phyloP scores from a whole-genome alignment of 1,284 basidiomycete genomes.

The Boletus sp. region DNA sequence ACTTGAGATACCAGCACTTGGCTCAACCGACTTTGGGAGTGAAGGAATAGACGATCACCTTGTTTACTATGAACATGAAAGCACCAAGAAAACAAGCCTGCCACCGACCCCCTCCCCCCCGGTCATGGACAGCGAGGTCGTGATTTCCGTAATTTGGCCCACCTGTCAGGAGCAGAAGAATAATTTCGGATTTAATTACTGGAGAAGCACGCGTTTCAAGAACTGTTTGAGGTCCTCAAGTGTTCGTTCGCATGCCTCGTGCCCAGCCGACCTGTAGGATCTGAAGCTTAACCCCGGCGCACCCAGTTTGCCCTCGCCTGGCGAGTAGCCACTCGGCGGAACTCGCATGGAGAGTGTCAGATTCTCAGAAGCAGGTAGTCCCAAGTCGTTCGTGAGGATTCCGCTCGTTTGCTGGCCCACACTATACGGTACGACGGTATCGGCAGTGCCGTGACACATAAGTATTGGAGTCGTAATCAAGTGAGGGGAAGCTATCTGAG shows the following conservation, averaged over 20 bases:
- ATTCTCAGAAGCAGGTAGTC: conserved; percentile 39
- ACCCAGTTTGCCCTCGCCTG: conserved; percentile 24
- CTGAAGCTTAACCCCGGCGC: conserved; percentile 55
- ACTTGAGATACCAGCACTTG: not conserved
- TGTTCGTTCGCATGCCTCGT: conserved; percentile 64
- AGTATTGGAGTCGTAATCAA: conserved; percentile 71
- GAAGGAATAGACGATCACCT: not conserved
- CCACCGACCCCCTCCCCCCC: not conserved
- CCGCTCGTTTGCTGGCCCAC: conserved; percentile 50
- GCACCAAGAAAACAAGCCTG: not conserved
- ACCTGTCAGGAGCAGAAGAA: not conserved
- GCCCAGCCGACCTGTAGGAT: conserved; percentile 56
- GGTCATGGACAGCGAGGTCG: not conserved
- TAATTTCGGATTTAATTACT: conserved; percentile 2
- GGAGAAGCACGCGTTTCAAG: conserved; percentile 51
- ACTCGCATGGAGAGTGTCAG: conserved; percentile 25
- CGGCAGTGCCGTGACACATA: conserved; percentile 82
- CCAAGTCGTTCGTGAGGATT: conserved; percentile 48
- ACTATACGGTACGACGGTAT: conserved; percentile 64
- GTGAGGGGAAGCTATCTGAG: conserved; percentile 54
- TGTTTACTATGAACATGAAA: not conserved
- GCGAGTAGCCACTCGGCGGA: conserved; percentile 23
- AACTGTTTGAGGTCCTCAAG: conserved; percentile 54
- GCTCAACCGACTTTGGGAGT: not conserved
- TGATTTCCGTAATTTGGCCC: conserved; percentile 1